A percentile compares a stretch with the other conserved stretches of the same genome.
Conservation (phyloP, 306 rosid genomes). For the Glycine latifolia region DNA sequence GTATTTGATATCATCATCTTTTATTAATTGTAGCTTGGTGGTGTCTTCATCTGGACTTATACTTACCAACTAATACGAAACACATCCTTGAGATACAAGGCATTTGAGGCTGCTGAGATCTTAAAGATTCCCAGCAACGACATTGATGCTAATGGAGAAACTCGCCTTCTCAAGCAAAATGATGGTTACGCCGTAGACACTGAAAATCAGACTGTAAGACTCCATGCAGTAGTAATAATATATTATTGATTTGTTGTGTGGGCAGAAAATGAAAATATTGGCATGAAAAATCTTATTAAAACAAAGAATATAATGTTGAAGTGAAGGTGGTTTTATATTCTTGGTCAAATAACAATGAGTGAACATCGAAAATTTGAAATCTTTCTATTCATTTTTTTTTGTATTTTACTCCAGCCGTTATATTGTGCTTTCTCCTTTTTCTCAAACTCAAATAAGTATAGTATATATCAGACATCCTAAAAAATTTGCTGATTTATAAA, state of each 20-base stretch:
- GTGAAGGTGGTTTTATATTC: neutral
- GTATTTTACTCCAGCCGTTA: neutral
- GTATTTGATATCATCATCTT: neutral
- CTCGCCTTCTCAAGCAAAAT: constrained; percentile 61
- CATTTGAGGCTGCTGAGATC: constrained; percentile 57
- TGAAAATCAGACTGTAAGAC: constrained; percentile 59
- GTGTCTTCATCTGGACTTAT: constrained; percentile 84
- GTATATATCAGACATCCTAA: constrained; percentile 10
- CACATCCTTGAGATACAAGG: constrained; percentile 60
- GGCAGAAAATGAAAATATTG: constrained; percentile 12
- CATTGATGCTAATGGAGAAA: constrained; percentile 48
- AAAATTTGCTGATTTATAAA: constrained; percentile 13
- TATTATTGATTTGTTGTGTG: neutral
- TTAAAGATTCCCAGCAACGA: constrained; percentile 52
- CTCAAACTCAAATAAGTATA: neutral
- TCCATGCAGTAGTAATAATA: constrained; percentile 6
- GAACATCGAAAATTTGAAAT: too few relatives aligned
- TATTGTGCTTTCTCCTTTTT: neutral
- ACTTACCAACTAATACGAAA: constrained; percentile 74
- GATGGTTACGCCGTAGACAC: constrained; percentile 51
- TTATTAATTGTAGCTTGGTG: constrained; percentile 70
- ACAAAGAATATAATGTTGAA: neutral
- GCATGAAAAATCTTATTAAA: neutral
- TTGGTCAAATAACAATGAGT: neutral
- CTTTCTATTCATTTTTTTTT: neutral